A percentile compares a stretch with the other conserved stretches of the same genome.
These are phyloP conservation scores for Paramecium tetraurelia DNA, from an alignment of 73 alveolate species.

Conservation along the genomic window DNA sequence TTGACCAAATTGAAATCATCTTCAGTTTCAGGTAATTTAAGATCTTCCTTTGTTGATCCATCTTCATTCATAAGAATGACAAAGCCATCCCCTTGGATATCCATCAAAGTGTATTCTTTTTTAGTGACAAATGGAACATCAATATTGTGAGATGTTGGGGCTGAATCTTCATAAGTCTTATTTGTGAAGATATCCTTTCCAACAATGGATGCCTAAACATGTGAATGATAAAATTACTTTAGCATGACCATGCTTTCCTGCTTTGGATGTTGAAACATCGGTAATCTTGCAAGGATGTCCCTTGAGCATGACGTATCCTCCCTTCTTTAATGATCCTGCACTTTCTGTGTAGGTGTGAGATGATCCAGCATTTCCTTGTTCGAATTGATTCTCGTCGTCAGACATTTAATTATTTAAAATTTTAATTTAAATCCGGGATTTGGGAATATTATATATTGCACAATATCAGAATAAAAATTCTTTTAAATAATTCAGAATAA, in stretches of 20 bases:
- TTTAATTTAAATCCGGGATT: background rate
- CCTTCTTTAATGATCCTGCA: conserved; percentile 85
- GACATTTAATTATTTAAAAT: conserved; percentile 38
- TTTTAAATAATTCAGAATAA: background rate
- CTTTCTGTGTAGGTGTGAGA: conserved; percentile 79
- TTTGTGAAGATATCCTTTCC: conserved; percentile 92
- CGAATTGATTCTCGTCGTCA: conserved; percentile 78
- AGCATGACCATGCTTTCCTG: conserved; percentile 96
- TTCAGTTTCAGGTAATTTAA: conserved; percentile 89
- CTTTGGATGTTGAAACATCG: conserved; percentile 82
- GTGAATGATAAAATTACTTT: conserved; percentile 38
- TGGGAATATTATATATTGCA: background rate
- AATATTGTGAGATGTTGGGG: conserved; percentile 90
- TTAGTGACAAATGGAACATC: conserved; percentile 90
- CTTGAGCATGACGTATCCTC: conserved; percentile 81
- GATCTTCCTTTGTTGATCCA: conserved; percentile 89
- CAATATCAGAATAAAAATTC: background rate
- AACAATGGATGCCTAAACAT: conserved; percentile 75
- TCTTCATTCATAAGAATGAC: conserved; percentile 79
- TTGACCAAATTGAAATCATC: conserved; percentile 74
- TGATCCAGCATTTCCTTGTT: conserved; percentile 84
- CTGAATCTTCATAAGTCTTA: conserved; percentile 85
- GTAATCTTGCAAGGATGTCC: conserved; percentile 89
- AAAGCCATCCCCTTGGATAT: conserved; percentile 80
- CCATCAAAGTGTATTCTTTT: conserved; percentile 79